Conservation (phyloP, 371 early-diverging fungal genomes). For the Syncephalastrum racemosum region DNA sequence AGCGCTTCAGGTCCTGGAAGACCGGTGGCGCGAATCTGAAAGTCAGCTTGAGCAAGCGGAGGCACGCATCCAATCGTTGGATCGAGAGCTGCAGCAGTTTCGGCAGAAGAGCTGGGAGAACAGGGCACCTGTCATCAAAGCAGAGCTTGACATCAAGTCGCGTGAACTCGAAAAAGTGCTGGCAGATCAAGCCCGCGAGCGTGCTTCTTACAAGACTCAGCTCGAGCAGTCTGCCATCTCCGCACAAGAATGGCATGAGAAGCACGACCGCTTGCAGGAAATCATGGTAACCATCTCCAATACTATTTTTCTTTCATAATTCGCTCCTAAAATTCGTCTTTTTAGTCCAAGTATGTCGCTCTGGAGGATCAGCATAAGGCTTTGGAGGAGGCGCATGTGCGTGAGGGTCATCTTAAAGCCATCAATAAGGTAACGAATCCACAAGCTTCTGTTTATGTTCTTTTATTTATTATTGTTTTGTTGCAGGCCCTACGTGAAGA, state of each 20-base stretch:
- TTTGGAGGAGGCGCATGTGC: constrained; percentile 52
- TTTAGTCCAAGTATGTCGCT: too few species aligned
- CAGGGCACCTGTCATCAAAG: constrained; percentile 11
- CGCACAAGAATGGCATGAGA: constrained; percentile 19
- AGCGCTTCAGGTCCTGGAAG: constrained; percentile 19
- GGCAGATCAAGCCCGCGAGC: constrained; percentile 1
- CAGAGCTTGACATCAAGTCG: constrained; percentile 13
- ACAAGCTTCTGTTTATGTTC: neutral
- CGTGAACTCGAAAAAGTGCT: constrained; percentile 15
- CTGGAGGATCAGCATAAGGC: constrained; percentile 26
- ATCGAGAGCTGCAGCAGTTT: constrained; percentile 19
- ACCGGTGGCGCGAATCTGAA: constrained; percentile 31
- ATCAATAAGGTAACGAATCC: constrained; percentile 47
- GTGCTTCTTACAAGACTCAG: neutral
- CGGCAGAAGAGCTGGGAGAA: constrained; percentile 21
- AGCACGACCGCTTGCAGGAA: constrained; percentile 19
- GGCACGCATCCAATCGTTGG: constrained; percentile 33
- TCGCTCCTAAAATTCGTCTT: too few species aligned
- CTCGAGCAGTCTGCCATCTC: constrained; percentile 2
- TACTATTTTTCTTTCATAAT: too few species aligned
- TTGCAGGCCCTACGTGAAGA: constrained; percentile 61
- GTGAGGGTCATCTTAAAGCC: constrained; percentile 59
- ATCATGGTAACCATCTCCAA: constrained; percentile 15
- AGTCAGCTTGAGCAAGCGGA: constrained; percentile 36
- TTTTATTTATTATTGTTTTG: neutral